Conservation (phyloP, 768 basidiomycete species). For the Naganishia antarctica region DNA sequence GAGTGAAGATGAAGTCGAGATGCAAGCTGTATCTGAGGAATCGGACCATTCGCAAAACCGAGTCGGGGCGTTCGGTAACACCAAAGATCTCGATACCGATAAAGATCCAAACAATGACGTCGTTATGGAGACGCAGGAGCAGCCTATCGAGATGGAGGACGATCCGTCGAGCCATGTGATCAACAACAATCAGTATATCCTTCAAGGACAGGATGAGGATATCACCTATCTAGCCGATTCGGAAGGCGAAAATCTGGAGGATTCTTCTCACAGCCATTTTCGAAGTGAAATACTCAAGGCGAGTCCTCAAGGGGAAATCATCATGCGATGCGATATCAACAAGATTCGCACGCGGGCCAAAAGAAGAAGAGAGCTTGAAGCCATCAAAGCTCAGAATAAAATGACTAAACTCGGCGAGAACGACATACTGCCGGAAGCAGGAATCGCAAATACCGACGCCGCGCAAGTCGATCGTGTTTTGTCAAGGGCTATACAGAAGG, state of each 20-base stretch:
- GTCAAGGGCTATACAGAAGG: conserved; percentile 76
- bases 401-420: conserved; percentile 8
- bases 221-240: conserved; percentile 22
- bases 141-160: not conserved
- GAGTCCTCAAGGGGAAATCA: conserved; percentile 9
- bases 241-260: not conserved
- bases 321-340: conserved; percentile 18
- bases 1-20: not conserved
- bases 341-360: conserved; percentile 18
- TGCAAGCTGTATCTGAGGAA: not conserved
- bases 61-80: no score
- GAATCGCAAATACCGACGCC: conserved; percentile 51
- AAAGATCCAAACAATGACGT: not conserved
- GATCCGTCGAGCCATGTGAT: not conserved
- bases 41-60: not conserved
- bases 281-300: conserved; percentile 20
- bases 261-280: not conserved
- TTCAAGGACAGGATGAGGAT: conserved; percentile 16
- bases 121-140: conserved; percentile 12
- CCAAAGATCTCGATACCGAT: not conserved
- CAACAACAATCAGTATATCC: conserved; percentile 23
- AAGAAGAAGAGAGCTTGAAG: conserved; percentile 32
- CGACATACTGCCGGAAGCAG: conserved; percentile 34
- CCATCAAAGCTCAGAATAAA: conserved; percentile 26
- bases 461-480: conserved; percentile 62